Conservation (phyloP, 2,329 filamentous ascomycete genomes). For the Colletotrichum lentis region DNA sequence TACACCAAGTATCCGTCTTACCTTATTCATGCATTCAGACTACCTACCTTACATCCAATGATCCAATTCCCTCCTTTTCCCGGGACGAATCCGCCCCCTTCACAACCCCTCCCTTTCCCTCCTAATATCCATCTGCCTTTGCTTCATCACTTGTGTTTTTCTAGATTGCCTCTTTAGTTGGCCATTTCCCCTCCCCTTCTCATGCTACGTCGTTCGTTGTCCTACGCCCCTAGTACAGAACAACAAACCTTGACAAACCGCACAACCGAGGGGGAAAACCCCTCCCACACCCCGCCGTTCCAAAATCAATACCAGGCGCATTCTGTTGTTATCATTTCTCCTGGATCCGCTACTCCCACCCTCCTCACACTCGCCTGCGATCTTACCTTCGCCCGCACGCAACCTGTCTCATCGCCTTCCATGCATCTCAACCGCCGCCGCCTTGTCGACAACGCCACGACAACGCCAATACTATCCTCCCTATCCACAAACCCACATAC, state of each 20-base stretch:
- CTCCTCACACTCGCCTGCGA: background rate
- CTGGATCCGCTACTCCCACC: background rate
- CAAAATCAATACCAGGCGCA: conserved; percentile 4
- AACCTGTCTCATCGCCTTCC: conserved; percentile 14
- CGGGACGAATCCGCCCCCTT: conserved; percentile 16
- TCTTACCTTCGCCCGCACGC: conserved; percentile 2
- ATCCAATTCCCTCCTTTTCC: conserved; percentile 23
- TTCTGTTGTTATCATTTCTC: conserved; percentile 13
- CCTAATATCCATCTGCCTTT: background rate
- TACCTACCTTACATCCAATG: too few species aligned
- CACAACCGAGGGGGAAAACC: too few species aligned
- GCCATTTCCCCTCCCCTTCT: background rate
- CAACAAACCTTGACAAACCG: conserved; percentile 23
- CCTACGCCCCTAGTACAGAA: background rate
- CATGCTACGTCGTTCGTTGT: background rate
- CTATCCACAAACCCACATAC: background rate
- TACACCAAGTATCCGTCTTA: background rate
- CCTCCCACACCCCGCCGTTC: conserved; percentile 4
- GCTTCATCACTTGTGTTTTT: background rate
- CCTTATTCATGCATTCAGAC: too few species aligned
- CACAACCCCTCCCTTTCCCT: background rate
- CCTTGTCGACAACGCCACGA: background rate
- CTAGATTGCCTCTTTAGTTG: background rate
- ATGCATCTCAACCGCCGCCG: conserved; percentile 18
- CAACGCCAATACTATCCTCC: background rate